Percentiles rank a stretch among this genome's conserved stretches.
Conservation (phyloP, 2,329 filamentous ascomycete species). For the Waltergamsia citrina region DNA sequence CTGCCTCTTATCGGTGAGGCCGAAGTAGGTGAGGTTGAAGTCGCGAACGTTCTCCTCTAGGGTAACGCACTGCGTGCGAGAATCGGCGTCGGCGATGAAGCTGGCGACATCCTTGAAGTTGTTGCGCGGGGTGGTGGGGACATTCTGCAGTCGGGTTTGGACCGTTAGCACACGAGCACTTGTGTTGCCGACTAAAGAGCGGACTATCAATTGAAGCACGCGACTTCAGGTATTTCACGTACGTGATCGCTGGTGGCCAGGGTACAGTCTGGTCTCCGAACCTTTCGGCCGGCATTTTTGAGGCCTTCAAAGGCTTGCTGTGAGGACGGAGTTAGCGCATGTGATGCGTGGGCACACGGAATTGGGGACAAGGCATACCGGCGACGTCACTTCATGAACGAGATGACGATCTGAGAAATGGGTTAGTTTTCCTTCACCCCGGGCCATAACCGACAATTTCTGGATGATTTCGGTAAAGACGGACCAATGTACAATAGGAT, state of each 20-base stretch:
- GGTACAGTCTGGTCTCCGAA: slow-evolving; percentile 92
- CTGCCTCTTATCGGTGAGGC: slow-evolving; percentile 90
- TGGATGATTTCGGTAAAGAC: neutral
- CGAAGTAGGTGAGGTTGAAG: slow-evolving; percentile 95
- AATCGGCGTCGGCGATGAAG: slow-evolving; percentile 93
- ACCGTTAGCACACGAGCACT: no score
- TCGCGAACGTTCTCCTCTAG: slow-evolving; percentile 96
- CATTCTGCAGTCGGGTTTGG: slow-evolving; percentile 53
- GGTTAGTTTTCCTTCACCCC: neutral
- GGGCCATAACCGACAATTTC: no score
- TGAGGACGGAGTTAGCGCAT: slow-evolving; percentile 8
- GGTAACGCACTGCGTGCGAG: slow-evolving; percentile 85
- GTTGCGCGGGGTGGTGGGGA: slow-evolving; percentile 85
- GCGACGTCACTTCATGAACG: slow-evolving; percentile 96
- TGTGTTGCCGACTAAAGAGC: no score
- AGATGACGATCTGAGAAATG: slow-evolving; percentile 68
- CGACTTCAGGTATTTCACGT: slow-evolving; percentile 32
- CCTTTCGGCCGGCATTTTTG: slow-evolving; percentile 76
- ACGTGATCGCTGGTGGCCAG: slow-evolving; percentile 95
- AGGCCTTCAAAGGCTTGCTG: slow-evolving; percentile 96
- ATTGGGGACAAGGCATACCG: slow-evolving; percentile 44
- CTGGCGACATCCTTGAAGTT: slow-evolving; percentile 86
- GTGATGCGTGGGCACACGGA: neutral
- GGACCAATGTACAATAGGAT: slow-evolving; percentile 86
- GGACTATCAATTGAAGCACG: no score